These are phyloP conservation scores for Fragosphaeria purpurea DNA, from an alignment of 2,329 filamentous ascomycete genomes.

Conservation along the genomic window DNA sequence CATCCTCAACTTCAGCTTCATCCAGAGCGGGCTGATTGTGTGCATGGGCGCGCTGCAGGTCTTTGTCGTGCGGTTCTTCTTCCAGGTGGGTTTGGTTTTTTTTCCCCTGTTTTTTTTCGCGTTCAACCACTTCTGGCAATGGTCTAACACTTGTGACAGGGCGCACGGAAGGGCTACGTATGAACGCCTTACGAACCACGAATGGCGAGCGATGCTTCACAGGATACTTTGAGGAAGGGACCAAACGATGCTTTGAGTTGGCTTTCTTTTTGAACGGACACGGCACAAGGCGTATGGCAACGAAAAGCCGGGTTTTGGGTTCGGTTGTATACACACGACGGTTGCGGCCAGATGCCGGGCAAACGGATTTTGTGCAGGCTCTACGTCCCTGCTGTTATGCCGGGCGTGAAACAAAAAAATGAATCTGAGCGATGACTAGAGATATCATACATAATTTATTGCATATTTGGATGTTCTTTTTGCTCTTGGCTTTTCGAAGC, in stretches of 20 bases:
- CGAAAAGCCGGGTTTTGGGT: not conserved
- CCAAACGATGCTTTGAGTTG: not conserved
- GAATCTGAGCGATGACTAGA: too few relatives aligned
- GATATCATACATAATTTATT: too few relatives aligned
- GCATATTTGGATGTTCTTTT: too few relatives aligned
- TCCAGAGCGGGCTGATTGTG: conserved; percentile 84
- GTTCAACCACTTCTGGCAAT: too few relatives aligned
- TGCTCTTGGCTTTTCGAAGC: too few relatives aligned
- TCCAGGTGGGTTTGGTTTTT: conserved; percentile 53
- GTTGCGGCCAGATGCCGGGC: too few relatives aligned
- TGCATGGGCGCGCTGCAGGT: conserved; percentile 95
- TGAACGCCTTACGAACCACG: conserved; percentile 25
- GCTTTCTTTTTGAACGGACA: not conserved
- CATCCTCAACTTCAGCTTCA: conserved; percentile 94
- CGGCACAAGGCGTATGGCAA: conserved; percentile 3
- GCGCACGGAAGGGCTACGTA: conserved; percentile 60
- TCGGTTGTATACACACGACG: not conserved
- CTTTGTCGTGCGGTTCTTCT: conserved; percentile 97
- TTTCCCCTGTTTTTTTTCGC: not conserved
- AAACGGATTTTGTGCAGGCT: too few relatives aligned
- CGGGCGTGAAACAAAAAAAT: too few relatives aligned
- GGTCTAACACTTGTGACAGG: conserved; percentile 27
- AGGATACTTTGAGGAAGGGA: not conserved
- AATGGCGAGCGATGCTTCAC: not conserved
- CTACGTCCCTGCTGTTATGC: too few relatives aligned